Percentiles rank a stretch among this genome's conserved stretches.
Evolutionary conservation across 2,329 filamentous ascomycete genomes (phyloP).

Genomic region (Pestalotiopsis sp.): DNA sequence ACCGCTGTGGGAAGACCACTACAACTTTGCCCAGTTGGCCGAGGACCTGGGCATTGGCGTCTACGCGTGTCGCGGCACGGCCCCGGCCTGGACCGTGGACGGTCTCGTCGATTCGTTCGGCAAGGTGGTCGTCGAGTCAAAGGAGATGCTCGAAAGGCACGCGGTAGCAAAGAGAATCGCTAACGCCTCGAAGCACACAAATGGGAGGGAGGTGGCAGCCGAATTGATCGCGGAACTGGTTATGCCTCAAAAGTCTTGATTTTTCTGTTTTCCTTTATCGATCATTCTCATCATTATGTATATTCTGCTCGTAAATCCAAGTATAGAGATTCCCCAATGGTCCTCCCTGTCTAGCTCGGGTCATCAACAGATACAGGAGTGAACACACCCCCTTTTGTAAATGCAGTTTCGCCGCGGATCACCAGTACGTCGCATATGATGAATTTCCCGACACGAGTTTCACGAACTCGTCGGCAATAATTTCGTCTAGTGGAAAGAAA

Average conservation of each 20-base stretch:
- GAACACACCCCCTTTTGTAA: neutral
- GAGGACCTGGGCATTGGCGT: conserved; percentile 14
- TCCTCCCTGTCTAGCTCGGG: too few relatives aligned
- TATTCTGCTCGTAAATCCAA: neutral
- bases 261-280: neutral
- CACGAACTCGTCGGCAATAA: conserved; percentile 44
- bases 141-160: neutral
- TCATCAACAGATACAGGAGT: neutral
- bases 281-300: neutral
- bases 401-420: neutral
- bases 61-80: conserved; percentile 7
- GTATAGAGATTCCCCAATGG: too few relatives aligned
- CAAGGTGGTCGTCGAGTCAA: neutral
- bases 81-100: conserved; percentile 29
- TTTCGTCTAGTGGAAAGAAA: conserved; percentile 29
- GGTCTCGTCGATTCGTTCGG: conserved; percentile 27
- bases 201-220: conserved; percentile 10
- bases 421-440: conserved; percentile 38
- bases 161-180: neutral
- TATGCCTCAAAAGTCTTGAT: neutral
- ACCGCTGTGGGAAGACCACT: conserved; percentile 14
- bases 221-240: conserved; percentile 11
- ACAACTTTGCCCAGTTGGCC: conserved; percentile 16
- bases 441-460: conserved; percentile 43
- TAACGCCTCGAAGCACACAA: neutral